Conservation (phyloP, 2,329 filamentous ascomycete genomes). For the Myriangium duriaei region DNA sequence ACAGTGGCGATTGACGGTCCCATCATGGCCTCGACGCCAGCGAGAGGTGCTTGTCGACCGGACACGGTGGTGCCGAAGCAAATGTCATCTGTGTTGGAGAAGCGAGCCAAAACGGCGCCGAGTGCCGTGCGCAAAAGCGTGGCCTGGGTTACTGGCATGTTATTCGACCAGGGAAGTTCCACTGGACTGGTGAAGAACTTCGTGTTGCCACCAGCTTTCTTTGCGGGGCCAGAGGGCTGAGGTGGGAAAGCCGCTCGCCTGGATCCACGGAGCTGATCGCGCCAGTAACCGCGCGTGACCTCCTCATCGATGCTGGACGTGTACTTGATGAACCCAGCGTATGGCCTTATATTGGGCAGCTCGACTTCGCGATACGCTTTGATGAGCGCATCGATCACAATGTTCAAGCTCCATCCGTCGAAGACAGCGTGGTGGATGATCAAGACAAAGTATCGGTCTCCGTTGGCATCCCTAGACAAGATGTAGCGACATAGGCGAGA, state of each 20-base stretch:
- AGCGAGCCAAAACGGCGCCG: not conserved
- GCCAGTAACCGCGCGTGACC: not conserved
- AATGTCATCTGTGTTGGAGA: constrained; percentile 30
- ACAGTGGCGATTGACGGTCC: constrained; percentile 58
- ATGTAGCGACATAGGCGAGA: not conserved
- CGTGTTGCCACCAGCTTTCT: not conserved
- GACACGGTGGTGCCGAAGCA: constrained; percentile 53
- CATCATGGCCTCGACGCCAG: constrained; percentile 43
- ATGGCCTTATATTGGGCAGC: not conserved
- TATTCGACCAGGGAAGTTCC: not conserved
- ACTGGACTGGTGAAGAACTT: not conserved
- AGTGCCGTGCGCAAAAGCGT: constrained; percentile 1
- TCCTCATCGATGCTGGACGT: not conserved
- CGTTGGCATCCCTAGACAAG: not conserved
- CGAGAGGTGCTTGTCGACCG: constrained; percentile 48
- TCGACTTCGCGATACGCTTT: not conserved
- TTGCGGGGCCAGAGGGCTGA: no score
- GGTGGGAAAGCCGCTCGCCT: not conserved
- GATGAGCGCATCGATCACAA: not conserved
- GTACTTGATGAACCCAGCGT: constrained; percentile 2
- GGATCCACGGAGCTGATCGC: not conserved
- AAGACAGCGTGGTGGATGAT: constrained; percentile 5
- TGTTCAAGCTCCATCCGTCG: constrained; percentile 2
- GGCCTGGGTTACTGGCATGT: not conserved
- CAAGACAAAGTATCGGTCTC: not conserved